Evolutionary conservation across 2,329 filamentous ascomycete species (phyloP).

Genomic region (Fusarium scirpi): DNA sequence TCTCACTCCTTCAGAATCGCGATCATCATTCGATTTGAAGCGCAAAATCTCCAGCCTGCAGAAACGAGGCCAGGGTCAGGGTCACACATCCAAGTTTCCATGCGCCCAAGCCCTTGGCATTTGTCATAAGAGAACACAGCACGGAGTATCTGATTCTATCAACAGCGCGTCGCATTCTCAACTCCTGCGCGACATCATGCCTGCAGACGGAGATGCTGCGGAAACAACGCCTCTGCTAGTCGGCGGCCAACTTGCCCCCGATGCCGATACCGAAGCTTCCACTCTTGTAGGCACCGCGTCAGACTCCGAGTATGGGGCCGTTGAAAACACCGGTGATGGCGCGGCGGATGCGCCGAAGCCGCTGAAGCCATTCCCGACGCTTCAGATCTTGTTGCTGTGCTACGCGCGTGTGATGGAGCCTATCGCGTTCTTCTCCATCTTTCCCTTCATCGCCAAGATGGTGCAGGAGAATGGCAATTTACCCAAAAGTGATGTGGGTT

Average conservation of each 20-base stretch:
- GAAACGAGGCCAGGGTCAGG: background rate
- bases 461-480: conserved; percentile 74
- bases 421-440: conserved; percentile 85
- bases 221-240: conserved; percentile 41
- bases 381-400: conserved; percentile 80
- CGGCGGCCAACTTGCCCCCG: conserved; percentile 27
- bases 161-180: background rate
- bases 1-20: conserved; percentile 4
- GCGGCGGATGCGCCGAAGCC: conserved; percentile 2
- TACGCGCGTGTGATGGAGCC: conserved; percentile 80
- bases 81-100: background rate
- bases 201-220: conserved; percentile 25
- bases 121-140: background rate
- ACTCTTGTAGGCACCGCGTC: conserved; percentile 42
- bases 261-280: conserved; percentile 44
- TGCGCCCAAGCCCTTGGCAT: conserved; percentile 1
- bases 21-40: background rate
- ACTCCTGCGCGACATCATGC: conserved; percentile 20
- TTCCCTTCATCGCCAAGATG: conserved; percentile 85
- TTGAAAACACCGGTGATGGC: conserved; percentile 8
- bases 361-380: conserved; percentile 52
- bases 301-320: conserved; percentile 21
- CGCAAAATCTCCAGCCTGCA: background rate
- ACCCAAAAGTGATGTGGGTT: conserved; percentile 75
- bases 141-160: background rate